A percentile compares a stretch with the other conserved stretches of the same genome.
These are phyloP conservation scores for Jamesozyma rosinii DNA, from an alignment of 805 yeast genomes.

Conservation along the genomic window DNA sequence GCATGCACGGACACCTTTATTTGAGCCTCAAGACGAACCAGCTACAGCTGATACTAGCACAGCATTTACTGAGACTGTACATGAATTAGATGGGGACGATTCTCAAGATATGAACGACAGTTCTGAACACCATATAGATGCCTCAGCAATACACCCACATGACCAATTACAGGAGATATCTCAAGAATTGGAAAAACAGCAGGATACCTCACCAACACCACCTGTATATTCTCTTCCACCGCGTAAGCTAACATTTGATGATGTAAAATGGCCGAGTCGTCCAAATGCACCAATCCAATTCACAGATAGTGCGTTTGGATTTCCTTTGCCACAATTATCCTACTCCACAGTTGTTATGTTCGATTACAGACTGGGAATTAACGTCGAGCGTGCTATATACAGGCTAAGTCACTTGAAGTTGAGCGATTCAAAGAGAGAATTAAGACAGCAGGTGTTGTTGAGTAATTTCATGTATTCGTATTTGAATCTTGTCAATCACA, in stretches of 20 bases:
- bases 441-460: conserved; percentile 83
- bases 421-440: conserved; percentile 86
- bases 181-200: not conserved
- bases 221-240: conserved; percentile 19
- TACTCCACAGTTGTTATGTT: conserved; percentile 70
- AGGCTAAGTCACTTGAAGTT: conserved; percentile 84
- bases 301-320: conserved; percentile 79
- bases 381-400: conserved; percentile 92
- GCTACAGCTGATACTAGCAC: conserved; percentile 3
- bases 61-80: conserved; percentile 13
- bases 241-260: conserved; percentile 30
- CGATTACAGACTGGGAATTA: conserved; percentile 82
- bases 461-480: conserved; percentile 98
- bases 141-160: not conserved
- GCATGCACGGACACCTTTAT: not conserved
- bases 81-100: conserved; percentile 18
- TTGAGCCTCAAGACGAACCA: not conserved
- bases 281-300: conserved; percentile 51
- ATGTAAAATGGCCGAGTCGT: conserved; percentile 30
- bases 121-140: conserved; percentile 1
- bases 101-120: conserved; percentile 14
- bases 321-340: conserved; percentile 75
- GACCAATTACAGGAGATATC: not conserved
- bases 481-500: conserved; percentile 87
- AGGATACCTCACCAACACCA: not conserved